Evolutionary conservation across 2,329 filamentous ascomycete species (phyloP).

Genomic region (Juglanconis sp.): DNA sequence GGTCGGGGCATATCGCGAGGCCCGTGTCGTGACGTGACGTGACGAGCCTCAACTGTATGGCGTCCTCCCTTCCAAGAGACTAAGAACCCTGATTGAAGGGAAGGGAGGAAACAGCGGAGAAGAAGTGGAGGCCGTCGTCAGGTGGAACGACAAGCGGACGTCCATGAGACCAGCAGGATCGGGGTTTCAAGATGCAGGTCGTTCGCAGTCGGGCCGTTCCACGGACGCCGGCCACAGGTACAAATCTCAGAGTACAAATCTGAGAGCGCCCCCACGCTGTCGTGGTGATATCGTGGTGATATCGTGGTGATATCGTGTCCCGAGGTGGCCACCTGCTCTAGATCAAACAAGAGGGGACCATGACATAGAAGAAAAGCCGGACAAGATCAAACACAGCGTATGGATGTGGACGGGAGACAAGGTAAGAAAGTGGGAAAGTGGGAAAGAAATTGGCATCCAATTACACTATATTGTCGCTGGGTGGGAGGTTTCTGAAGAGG

Average conservation of each 20-base stretch:
- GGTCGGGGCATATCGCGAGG: conserved; percentile 1
- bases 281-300: not conserved
- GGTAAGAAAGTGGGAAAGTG: not conserved
- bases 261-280: not conserved
- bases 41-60: not conserved
- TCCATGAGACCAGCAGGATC: conserved; percentile 10
- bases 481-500: not conserved
- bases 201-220: conserved; percentile 4
- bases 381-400: not conserved
- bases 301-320: not conserved
- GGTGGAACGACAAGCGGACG: not conserved
- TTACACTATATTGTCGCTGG: not conserved
- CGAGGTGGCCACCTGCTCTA: not conserved
- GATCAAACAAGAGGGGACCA: not conserved
- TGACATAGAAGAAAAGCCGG: not conserved
- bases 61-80: not conserved
- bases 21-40: not conserved
- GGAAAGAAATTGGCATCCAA: not conserved
- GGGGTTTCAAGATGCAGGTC: not conserved
- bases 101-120: not conserved
- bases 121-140: not conserved
- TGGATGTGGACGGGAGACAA: not conserved
- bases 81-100: not conserved
- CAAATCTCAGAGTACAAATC: not conserved
- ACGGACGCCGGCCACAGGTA: not conserved